phyloP scores from a whole-genome alignment of 2,329 filamentous ascomycete species.

The Colletotrichum karsti region DNA sequence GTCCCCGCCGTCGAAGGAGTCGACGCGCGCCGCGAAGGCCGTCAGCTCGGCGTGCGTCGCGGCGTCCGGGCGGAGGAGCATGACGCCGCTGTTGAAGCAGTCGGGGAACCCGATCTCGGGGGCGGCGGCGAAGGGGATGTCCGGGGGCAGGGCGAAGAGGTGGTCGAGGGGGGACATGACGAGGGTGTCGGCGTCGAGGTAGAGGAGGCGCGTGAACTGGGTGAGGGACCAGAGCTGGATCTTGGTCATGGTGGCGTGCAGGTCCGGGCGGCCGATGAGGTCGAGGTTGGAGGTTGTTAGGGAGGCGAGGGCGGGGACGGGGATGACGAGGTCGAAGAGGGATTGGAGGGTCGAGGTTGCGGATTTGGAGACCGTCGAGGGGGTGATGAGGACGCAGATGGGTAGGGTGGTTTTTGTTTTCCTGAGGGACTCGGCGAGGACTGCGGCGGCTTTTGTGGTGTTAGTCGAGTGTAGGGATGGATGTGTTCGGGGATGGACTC shows the following conservation, averaged over 20 bases:
- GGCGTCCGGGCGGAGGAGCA: conserved; percentile 72
- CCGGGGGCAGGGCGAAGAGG: conserved; percentile 70
- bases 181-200: conserved; percentile 70
- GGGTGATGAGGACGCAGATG: conserved; percentile 25
- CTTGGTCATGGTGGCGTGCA: conserved; percentile 75
- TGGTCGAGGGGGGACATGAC: conserved; percentile 74
- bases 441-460: conserved; percentile 13
- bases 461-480: background rate
- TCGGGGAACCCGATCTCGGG: conserved; percentile 79
- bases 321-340: conserved; percentile 24
- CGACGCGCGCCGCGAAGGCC: conserved; percentile 68
- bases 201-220: conserved; percentile 59
- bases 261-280: conserved; percentile 73
- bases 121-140: conserved; percentile 49
- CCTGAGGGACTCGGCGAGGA: conserved; percentile 29
- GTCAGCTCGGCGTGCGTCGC: conserved; percentile 71
- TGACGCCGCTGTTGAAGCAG: conserved; percentile 75
- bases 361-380: conserved; percentile 12
- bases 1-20: conserved; percentile 77
- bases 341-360: conserved; percentile 3
- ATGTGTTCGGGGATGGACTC: background rate
- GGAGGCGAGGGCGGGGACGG: conserved; percentile 19
- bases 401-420: conserved; percentile 22
- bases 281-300: conserved; percentile 60
- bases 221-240: conserved; percentile 75